These are phyloP conservation scores for Boletus edulis DNA, from an alignment of 768 basidiomycete species.

Conservation along the genomic window DNA sequence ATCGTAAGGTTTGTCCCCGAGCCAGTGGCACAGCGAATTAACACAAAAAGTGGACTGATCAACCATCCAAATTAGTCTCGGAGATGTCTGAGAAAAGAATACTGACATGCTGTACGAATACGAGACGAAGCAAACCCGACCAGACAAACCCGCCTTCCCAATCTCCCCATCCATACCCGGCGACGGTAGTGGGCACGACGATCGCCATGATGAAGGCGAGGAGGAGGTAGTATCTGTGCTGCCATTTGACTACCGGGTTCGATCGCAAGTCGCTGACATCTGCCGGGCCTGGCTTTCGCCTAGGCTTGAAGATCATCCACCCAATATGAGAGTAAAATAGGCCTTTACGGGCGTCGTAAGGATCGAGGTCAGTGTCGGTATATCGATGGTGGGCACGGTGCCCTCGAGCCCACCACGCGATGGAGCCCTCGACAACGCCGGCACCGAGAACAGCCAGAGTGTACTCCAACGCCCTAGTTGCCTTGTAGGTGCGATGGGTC, in stretches of 20 bases:
- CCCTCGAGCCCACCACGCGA: conserved; percentile 96
- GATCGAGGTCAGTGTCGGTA: conserved; percentile 93
- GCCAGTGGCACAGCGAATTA: conserved; percentile 92
- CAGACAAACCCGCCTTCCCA: conserved; percentile 24
- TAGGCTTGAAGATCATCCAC: conserved; percentile 89
- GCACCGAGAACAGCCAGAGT: conserved; percentile 78
- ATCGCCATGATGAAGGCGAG: conserved; percentile 68
- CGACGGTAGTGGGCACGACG: conserved; percentile 55
- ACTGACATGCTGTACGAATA: conserved; percentile 81
- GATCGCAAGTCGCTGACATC: conserved; percentile 81
- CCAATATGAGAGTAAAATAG: conserved; percentile 81
- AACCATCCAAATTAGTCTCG: neutral
- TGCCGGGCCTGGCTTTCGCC: conserved; percentile 79
- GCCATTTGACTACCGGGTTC: conserved; percentile 78
- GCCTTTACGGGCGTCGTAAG: conserved; percentile 86
- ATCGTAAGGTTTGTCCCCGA: conserved; percentile 86
- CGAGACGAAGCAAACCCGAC: conserved; percentile 50
- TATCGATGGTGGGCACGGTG: conserved; percentile 95
- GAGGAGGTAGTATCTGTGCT: conserved; percentile 70
- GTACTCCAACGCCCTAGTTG: conserved; percentile 79
- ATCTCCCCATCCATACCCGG: conserved; percentile 22
- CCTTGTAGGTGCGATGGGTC: conserved; percentile 93
- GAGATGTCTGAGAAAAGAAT: conserved; percentile 1
- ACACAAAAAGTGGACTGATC: conserved; percentile 86
- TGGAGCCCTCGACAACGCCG: conserved; percentile 89